Percentiles rank a stretch among this genome's conserved stretches.
phyloP scores from a whole-genome alignment of 179 eudicot genomes.

The Spinacia oleracea region DNA sequence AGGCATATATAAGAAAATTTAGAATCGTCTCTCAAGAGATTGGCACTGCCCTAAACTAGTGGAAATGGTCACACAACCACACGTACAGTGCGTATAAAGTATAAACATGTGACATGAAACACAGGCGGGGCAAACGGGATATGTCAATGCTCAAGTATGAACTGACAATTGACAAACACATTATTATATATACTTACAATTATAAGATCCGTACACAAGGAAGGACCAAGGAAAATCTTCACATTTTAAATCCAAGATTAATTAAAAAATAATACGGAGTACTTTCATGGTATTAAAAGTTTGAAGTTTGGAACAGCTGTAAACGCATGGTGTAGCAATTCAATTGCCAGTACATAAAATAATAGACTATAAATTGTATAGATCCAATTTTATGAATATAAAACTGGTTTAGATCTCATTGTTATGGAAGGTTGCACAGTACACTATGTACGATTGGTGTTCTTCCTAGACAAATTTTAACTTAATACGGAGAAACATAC shows the following conservation, averaged over 20 bases:
- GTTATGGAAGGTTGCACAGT: slow-evolving; percentile 18
- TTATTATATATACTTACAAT: not conserved
- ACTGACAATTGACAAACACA: slow-evolving; percentile 8
- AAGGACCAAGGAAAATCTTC: slow-evolving; percentile 14
- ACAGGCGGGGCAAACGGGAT: slow-evolving; percentile 10
- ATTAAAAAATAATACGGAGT: not conserved
- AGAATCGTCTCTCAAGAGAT: too few species aligned
- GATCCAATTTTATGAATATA: slow-evolving; percentile 15
- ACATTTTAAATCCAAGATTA: not conserved
- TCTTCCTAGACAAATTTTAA: not conserved
- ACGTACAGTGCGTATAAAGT: not conserved
- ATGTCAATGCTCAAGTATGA: slow-evolving; percentile 10
- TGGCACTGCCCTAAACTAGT: not conserved
- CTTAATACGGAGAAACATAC: not conserved
- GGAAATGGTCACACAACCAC: not conserved
- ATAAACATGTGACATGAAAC: not conserved
- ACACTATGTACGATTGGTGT: slow-evolving; percentile 13
- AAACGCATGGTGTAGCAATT: not conserved
- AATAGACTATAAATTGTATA: not conserved
- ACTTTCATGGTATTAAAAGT: not conserved
- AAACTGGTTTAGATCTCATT: not conserved
- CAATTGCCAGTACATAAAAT: not conserved
- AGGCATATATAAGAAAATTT: too few species aligned
- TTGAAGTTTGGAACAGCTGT: slow-evolving; percentile 9
- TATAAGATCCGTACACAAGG: slow-evolving; percentile 18